Conservation (phyloP, 2,329 filamentous ascomycete species). For the Curvularia hawaiiensis region DNA sequence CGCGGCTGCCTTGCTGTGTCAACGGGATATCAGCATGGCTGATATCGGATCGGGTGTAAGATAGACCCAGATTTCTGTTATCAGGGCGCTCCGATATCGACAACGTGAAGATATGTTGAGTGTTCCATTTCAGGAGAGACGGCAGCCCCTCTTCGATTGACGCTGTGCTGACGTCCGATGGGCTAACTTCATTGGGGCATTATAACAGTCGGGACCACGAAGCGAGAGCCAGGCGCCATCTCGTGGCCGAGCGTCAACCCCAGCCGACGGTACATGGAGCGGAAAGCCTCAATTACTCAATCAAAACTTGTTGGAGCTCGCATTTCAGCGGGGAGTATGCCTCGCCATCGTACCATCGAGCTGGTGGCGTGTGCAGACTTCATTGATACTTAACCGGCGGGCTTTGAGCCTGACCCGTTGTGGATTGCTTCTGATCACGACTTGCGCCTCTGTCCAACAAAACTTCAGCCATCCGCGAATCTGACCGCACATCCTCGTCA, state of each 20-base stretch:
- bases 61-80: slow-evolving; percentile 4
- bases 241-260: slow-evolving; percentile 3
- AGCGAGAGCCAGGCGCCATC: slow-evolving; percentile 11
- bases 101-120: not conserved
- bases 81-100: not conserved
- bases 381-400: slow-evolving; percentile 18
- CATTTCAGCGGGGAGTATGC: slow-evolving; percentile 11
- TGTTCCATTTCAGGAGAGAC: not conserved
- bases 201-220: slow-evolving; percentile 15
- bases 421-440: slow-evolving; percentile 13
- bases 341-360: slow-evolving; percentile 13
- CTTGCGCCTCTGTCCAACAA: slow-evolving; percentile 1
- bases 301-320: slow-evolving; percentile 6
- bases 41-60: not conserved
- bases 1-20: slow-evolving; percentile 15
- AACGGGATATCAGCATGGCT: not conserved
- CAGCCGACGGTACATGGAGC: slow-evolving; percentile 8
- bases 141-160: slow-evolving; percentile 3
- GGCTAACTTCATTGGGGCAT: slow-evolving; percentile 7
- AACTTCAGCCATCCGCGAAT: not conserved
- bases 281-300: slow-evolving; percentile 13
- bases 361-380: slow-evolving; percentile 24
- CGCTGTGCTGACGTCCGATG: slow-evolving; percentile 6
- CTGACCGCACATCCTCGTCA: not conserved
- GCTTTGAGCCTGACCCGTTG: slow-evolving; percentile 9